Evolutionary conservation across 495 filamentous ascomycete genomes (phyloP), one percentile per base, ranked within the genome.

Genomic region (Cryomyces minteri): DNA sequence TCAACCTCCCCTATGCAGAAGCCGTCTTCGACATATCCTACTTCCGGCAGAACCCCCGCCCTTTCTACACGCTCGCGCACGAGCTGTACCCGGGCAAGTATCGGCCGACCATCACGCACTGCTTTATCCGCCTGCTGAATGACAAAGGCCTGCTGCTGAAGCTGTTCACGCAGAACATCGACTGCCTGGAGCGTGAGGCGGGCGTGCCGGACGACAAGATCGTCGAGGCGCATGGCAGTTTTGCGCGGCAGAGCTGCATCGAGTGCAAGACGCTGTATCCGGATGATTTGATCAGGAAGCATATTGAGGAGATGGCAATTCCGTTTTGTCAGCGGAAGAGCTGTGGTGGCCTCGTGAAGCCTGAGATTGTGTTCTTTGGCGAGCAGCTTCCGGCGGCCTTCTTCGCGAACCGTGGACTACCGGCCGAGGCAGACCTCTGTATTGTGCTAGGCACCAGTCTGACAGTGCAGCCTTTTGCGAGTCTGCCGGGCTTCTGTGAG

Each of bases 151-250:
- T 87, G 31, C 65, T 98, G 10, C 63, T 82, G 51, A 88, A 85
- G 64, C 71, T 87, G 37, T 98, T 94, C 63, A 94, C 92, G 5
- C 90, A 98, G 60, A 98, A 98, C 58, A 94, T 98, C 54, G 90
- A 98, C 65, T 87, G 82, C 54, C 71, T 98, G 25, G 90, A 98
- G 62, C 76, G 88, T 32, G 70, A 75, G 52, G 92, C 90, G 6
- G 90, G 90, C 39, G 72, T 98, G 11, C 83, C 86, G 0, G 68
- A 65, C 0, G 75, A 90, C 5, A 73, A 73, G 62, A 85, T 98
- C 44, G 68, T 96, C 25, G 88, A 96, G 62, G 90, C 92, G 7
- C 90, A 98, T 58, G 90, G 90, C 39, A 92, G 84, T 56, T 98
- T 95, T 60, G 88, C 88, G 7, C 69, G 69, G 5, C 87, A 94